Evolutionary conservation across 1,284 basidiomycete genomes (phyloP), one percentile per base, ranked within the genome.

Genomic region (Athelia psychrophila): DNA sequence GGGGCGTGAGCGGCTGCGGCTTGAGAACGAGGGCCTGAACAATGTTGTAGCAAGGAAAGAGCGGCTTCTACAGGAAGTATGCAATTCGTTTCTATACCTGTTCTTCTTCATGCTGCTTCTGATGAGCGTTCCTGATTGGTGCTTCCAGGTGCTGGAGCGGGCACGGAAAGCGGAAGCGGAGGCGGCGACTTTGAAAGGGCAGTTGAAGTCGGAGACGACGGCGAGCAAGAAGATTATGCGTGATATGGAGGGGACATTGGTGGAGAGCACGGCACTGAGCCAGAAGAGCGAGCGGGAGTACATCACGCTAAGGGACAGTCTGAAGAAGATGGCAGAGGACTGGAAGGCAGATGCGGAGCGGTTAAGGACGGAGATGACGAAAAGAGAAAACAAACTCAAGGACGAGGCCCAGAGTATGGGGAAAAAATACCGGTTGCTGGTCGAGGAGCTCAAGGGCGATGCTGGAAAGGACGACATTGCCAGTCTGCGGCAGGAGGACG

Each of bases 31-130:
- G 65, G 85, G 85, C 1, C 66, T 93, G 54, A 91, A 91, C 60
- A 90, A 91, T 58, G 91, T 93, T 16, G 84, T 95, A 10, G 81
- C 88, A 23, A 77, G 92, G 52, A 95, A 95, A 65, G 92, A 95
- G 67, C 77, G 93, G 52, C 64, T 93, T 51, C 69, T 93, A 53
- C 86, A 91, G 66, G 92, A 95, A 76, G 87, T 87, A 56, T 51
- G 74, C 63, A 46, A 27, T 53, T 1, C 33, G n/a, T 48, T 48
- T 45, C 23, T 35, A 49, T 23, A 48, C 30, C 16, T n/a, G 44
- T 46, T 36, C 51, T 45, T 42, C 20, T 42, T 42, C 38, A 22
- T n/a, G 20, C n/a, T 42, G 38, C n/a, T 42, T 47, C 24, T 48
- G 35, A 24, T 9, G 15, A 10, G 20, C 12, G 50, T 51, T 20